These are phyloP conservation scores for Fraxinus velutina DNA, from an alignment of 305 asterid genomes.

Conservation along the genomic window DNA sequence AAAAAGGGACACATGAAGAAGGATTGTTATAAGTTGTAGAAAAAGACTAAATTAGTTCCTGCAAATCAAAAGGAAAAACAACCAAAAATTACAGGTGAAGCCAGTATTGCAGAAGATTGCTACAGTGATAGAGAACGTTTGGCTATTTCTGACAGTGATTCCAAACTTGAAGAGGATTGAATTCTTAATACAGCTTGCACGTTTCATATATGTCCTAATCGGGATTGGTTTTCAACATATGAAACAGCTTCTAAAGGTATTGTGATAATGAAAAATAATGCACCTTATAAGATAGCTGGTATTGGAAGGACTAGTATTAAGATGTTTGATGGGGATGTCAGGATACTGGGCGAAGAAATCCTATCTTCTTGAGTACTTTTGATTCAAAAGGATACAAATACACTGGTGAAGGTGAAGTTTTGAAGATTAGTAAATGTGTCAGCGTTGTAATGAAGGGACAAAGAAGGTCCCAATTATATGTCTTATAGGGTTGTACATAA, in stretches of 20 bases:
- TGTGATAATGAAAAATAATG: no score
- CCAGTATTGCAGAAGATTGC: not conserved
- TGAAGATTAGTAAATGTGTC: not conserved
- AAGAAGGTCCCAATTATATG: not conserved
- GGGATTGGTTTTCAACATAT: not conserved
- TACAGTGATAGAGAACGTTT: no score
- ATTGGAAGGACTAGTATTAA: not conserved
- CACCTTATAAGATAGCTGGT: not conserved
- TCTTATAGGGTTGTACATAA: not conserved
- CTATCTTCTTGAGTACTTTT: not conserved
- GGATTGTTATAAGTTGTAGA: not conserved
- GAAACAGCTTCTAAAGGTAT: not conserved
- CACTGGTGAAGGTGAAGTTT: not conserved
- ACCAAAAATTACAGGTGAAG: not conserved
- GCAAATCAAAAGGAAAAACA: not conserved
- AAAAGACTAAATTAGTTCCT: not conserved
- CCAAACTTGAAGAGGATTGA: not conserved
- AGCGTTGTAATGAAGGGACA: not conserved
- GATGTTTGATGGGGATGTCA: not conserved
- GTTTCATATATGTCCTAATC: not conserved
- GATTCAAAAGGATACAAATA: not conserved
- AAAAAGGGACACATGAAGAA: no score
- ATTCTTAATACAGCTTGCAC: not conserved
- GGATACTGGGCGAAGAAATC: not conserved
- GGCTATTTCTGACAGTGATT: no score